Evolutionary conservation across 345 rosid species (phyloP), one percentile per base, ranked within the genome.

Genomic region (Bretschneidera sinensis): DNA sequence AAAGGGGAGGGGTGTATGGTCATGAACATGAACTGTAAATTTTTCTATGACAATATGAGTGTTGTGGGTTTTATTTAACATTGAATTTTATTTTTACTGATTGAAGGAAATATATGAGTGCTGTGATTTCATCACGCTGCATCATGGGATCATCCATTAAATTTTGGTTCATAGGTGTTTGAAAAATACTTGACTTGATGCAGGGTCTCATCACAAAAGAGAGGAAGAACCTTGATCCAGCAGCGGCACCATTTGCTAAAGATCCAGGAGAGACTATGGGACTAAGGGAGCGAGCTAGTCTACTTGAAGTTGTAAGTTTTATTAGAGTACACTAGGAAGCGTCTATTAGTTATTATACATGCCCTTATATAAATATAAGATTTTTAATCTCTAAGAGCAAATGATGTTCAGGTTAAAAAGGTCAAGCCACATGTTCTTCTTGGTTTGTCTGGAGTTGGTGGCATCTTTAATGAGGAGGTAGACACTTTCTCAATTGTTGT

Each of bases 381-480:
- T 57, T 43, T 65, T 45, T 43, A 22, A 43, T 70, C 66, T 28
- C 58, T 64, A 68, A 64, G 53, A 43, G 20, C 48, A 58, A 54
- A 55, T 19, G 31, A 23, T 72, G 16, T 72, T 72, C 88, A 94
- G 99, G 92, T 94, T 60, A 94, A 75, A 75, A 83, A 69, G 77
- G 78, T 86, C 68, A 90, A 75, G 75, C 99, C 99, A 18, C 86
- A 86, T 72, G 99, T 88, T 74, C 95, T 94, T 73, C 95, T 94
- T 74, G 99, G 99, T 75, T 77, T 94, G 74, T 94, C 99, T 72
- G 97, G 99, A 76, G 99, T 94, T 69, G 97, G 96, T 58, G 97
- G 99, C 28, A 62, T 90, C 82, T 94, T 94, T 80, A 51, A 56
- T 49, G 95, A 82, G 76, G 95, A 88, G 89, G 99, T 94, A 61